phyloP scores from a whole-genome alignment of 805 yeast genomes.

The Yamadazyma akitaensis region DNA sequence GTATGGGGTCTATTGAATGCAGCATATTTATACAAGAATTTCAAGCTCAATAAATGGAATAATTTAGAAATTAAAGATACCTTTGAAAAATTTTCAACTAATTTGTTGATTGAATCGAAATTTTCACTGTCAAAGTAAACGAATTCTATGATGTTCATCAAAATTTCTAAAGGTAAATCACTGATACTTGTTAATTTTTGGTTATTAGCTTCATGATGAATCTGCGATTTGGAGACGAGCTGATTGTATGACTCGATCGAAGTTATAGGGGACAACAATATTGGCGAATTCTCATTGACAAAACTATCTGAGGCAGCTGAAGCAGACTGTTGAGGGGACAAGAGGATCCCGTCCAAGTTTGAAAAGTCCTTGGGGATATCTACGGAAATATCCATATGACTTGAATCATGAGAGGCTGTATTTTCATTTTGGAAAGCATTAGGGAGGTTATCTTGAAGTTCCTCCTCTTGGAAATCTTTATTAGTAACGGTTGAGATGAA shows the following conservation, averaged over 20 bases:
- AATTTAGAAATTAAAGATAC: conserved; percentile 55
- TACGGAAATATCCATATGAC: background rate
- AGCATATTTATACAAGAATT: conserved; percentile 62
- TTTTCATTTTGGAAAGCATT: background rate
- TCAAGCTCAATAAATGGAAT: conserved; percentile 54
- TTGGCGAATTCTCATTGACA: conserved; percentile 2
- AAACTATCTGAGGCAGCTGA: conserved; percentile 4
- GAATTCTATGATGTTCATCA: conserved; percentile 52
- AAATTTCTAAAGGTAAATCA: conserved; percentile 53
- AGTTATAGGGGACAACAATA: conserved; percentile 25
- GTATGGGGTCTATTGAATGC: conserved; percentile 77
- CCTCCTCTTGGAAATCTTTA: background rate
- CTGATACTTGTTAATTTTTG: conserved; percentile 13
- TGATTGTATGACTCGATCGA: conserved; percentile 23
- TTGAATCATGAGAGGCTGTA: background rate
- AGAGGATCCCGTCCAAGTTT: conserved; percentile 3
- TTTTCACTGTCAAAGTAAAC: conserved; percentile 51
- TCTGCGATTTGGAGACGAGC: conserved; percentile 2
- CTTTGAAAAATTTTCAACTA: conserved; percentile 48
- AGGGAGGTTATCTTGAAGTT: background rate
- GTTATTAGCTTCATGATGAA: conserved; percentile 5
- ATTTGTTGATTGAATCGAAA: conserved; percentile 49
- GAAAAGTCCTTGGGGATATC: conserved; percentile 2
- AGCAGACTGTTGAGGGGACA: conserved; percentile 8
- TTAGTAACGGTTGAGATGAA: conserved; percentile 3